Percentiles rank a stretch among this genome's conserved stretches.
phyloP scores from a whole-genome alignment of 208 protist genomes.

The Acanthamoeba rhysodes region DNA sequence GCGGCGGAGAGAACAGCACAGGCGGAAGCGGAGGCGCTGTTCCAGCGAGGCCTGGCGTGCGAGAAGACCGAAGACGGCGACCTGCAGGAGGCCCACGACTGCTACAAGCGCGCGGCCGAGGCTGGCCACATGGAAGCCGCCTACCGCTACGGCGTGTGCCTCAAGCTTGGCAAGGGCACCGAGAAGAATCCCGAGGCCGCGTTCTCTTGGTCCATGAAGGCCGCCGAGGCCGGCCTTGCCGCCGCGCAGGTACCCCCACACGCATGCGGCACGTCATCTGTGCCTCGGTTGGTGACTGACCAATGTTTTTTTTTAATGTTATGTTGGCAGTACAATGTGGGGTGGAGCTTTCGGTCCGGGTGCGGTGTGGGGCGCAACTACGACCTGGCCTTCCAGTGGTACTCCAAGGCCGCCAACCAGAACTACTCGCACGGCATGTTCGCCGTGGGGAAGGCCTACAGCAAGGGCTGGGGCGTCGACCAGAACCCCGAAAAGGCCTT shows the following conservation, averaged over 20 bases:
- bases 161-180: constrained; percentile 34
- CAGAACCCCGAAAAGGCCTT: constrained; percentile 54
- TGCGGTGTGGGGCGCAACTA: constrained; percentile 30
- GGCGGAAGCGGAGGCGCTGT: background rate
- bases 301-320: no score
- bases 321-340: constrained; percentile 41
- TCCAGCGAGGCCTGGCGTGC: background rate
- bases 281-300: no score
- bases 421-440: constrained; percentile 33
- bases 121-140: background rate
- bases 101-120: constrained; percentile 47
- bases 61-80: background rate
- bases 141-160: constrained; percentile 36
- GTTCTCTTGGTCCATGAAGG: constrained; percentile 42
- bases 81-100: constrained; percentile 26
- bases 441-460: constrained; percentile 42
- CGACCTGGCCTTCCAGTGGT: constrained; percentile 39
- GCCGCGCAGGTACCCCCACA: background rate
- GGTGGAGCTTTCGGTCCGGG: constrained; percentile 17
- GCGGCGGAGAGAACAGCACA: background rate
- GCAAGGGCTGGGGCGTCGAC: constrained; percentile 51
- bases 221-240: background rate
- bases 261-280: no score
- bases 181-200: constrained; percentile 26
- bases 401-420: constrained; percentile 45